Evolutionary conservation across 495 filamentous ascomycete species (phyloP), one percentile per base, ranked within the genome.

Genomic region (Aspergillus nanangensis): DNA sequence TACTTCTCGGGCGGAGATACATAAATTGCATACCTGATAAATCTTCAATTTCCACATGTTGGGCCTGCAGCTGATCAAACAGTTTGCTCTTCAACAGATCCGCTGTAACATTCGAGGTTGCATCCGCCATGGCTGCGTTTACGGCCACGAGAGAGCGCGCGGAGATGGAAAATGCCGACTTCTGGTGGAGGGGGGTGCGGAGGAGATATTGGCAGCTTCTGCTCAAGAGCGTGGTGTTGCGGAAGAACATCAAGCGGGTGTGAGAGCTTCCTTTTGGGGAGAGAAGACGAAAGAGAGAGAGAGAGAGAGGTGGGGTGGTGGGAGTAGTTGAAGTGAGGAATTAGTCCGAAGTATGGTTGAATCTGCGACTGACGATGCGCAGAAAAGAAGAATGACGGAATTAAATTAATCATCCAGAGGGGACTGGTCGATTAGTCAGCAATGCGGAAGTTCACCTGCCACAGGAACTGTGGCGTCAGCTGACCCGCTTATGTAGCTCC

Each of bases 1-100:
- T 29, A 24, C 36, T 27, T 15, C 31, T 44, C 25, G 33, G 41
- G 10, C 3, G 3, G 20, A 27, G 2, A n/a, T n/a, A n/a, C n/a
- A n/a, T 1, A 4, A 41, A 27, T 65, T n/a, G n/a, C 57, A 45
- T 82, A 96, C 93, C 93, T 36, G 89, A 95, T 69, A 92, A 80
- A 64, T 98, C 93, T 52, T 87, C 83, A 56, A 98, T 87, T 58
- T 96, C 87, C 44, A 96, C 92, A 69, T 94, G 80, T 32, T 78
- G 78, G 11, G 92, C 92, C 44, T 83, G 78, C 35, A 98, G 74
- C 48, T 83, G 79, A 44, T 85, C 78, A 5, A 74, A 76, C 44
- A 98, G 71, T 43, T 86, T 88, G 19, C 64, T 61, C 61, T 76
- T 80, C 35, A 98, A 69, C 32, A 75, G 77, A 23, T 76, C 80